Base-by-base conservation (phyloP, 1,284 basidiomycete species). In the Tremellales sp. region DNA sequence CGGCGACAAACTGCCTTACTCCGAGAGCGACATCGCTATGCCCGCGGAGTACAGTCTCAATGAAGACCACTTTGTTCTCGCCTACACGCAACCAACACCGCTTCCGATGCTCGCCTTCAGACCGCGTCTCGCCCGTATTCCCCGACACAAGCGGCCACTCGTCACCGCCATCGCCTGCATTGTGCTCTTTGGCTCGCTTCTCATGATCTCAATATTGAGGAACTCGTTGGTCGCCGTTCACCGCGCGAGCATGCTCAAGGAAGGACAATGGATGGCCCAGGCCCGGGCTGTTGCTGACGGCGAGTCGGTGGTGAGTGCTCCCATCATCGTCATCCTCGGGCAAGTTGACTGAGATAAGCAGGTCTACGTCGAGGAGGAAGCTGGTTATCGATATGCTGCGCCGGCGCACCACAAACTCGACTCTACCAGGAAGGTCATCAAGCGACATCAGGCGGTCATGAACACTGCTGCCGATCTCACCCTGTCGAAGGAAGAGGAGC, bases 401-500 rank as follows among this genome's bases (percentile, higher is more conserved):
- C 50, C 56, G 25, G 48, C 51, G 8, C 56, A 57, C 34, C 56
- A 57, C 44, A 54, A 50, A 4, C 50, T 57, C 37, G 53, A 52
- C n/a, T n/a, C n/a, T n/a, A n/a, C n/a, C n/a, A n/a, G n/a, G n/a
- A n/a, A n/a, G n/a, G n/a, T n/a, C n/a, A n/a, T n/a, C n/a, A n/a
- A n/a, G n/a, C n/a, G n/a, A n/a, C n/a, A n/a, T n/a, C n/a, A n/a
- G n/a, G n/a, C n/a, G n/a, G n/a, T n/a, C n/a, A n/a, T n/a, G n/a
- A n/a, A n/a, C n/a, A n/a, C n/a, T n/a, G n/a, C n/a, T n/a, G n/a
- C n/a, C n/a, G n/a, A n/a, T n/a, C n/a, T n/a, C n/a, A n/a, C n/a
- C n/a, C n/a, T n/a, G n/a, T n/a, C n/a, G n/a, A 27, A 36, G 9
- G 66, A 74, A 2, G 79, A 90, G 62, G 87, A 92, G 67, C 79